Base-by-base conservation (phyloP, 1,284 basidiomycete genomes). In the Moniliella sp. region DNA sequence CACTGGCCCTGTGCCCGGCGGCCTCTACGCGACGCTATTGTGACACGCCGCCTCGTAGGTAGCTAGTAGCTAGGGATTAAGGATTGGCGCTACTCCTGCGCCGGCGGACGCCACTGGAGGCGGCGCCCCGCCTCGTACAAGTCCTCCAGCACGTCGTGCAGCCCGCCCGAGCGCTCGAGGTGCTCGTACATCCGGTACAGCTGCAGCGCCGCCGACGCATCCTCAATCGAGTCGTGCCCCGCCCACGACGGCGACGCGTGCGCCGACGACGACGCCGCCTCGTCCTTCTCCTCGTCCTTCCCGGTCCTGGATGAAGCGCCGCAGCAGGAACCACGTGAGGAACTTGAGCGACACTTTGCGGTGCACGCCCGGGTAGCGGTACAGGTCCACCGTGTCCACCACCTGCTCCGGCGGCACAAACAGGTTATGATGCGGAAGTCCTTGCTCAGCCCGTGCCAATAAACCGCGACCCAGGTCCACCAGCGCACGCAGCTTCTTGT, bases 391-490 rank as follows among this genome's bases (percentile, higher is more conserved):
- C 0, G 91, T 97, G 57, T 97, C 88, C 38, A 91, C 78, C 29
- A 99, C 84, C 61, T 91, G 86, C 3, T 78, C 72, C 0, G 82
- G 80, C 0, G 91, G 88, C 4, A 99, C 82, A 53, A 77, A 86
- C 31, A 97, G 82, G 61, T 97, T 97, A n/a, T n/a, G n/a, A n/a
- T n/a, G n/a, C n/a, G n/a, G n/a, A n/a, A n/a, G n/a, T n/a, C n/a
- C n/a, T n/a, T n/a, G n/a, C n/a, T n/a, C n/a, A n/a, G n/a, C n/a
- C n/a, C n/a, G n/a, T n/a, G n/a, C n/a, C n/a, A n/a, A n/a, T 64
- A 97, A 94, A 36, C 91, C 97, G 8, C 91, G 71, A 4, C 86
- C 86, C 13, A 76, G 69, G 55, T 99, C 88, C 5, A 97, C 84
- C 2, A 97, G 67, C 21, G n/a, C 61, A 1, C 91, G 72, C n/a